Evolutionary conservation across 106 monocot genomes (phyloP), one percentile per base, ranked within the genome.

Genomic region (Agapanthus africanus): DNA sequence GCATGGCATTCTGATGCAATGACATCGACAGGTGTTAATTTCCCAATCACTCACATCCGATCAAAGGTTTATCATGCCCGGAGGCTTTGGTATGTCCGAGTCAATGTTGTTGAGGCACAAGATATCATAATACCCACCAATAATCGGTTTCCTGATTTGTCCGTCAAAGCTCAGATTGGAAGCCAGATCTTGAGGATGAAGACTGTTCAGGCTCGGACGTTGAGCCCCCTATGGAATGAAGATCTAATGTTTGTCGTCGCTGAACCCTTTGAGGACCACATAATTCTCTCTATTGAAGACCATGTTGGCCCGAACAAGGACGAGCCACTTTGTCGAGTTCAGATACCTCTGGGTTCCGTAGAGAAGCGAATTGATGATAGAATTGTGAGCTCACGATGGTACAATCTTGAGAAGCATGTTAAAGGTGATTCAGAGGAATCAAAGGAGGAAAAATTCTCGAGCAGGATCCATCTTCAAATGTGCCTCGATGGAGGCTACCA

Each of bases 401-500:
- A 52, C 61, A 80, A 70, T 56, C 83, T 90, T 9, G 80, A 78
- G 54, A 83, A 50, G 70, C 78, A 71, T 14, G 71, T 6, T 18
- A 40, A 47, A 15, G 49, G 46, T 36, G n/a, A 31, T 70, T 9
- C 78, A 86, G 47, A 67, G 63, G 78, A 83, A 37, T 15, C 70
- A 1, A 86, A 83, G 67, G 79, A 80, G 33, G 86, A 90, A 6
- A 86, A 83, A 49, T 81, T 83, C 75, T 72, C 76, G 0, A 83
- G 76, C 54, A 73, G 77, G 63, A 54, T 90, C 18, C 78, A 86
- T 15, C 26, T 86, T 8, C 74, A 71, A n/a, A 6, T 79, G 39
- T 76, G 72, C 50, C 76, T 90, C 10, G 90, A 90, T 21, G 90
- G 90, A n/a, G 90, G 90, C 2, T 90, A 90, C 65, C 90, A 90